Base-by-base conservation (phyloP, 257 asterid genomes). In the Dorcoceras hygrometricum region DNA sequence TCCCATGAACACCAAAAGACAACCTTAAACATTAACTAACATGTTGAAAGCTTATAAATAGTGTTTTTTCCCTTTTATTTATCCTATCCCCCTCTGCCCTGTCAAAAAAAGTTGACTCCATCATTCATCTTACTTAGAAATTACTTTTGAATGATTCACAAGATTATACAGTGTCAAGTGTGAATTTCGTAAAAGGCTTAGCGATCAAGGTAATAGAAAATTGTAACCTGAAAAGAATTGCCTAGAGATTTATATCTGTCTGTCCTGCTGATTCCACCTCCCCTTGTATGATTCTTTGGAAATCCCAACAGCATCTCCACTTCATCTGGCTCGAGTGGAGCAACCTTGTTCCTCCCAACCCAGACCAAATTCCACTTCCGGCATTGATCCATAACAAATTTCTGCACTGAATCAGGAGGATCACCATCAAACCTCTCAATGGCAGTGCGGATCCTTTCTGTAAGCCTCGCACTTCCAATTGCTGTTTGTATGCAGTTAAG, bases 281-380 rank as follows among this genome's bases (percentile, higher is more conserved):
- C 99, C 25, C 97, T 80, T 0, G 99, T 93, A 66, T 93, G 99
- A 71, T 88, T 85, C 71, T 66, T 86, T 0, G 99, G 96, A 65
- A 90, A 93, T 8, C 99, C 99, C 61, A 93, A 25, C 1, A 90
- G 65, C 82, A 82, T 79, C 60, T 93, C 99, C 18, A 93, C 74
- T 60, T 93, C 99, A 67, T 93, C 97, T 0, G 88, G 83, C 71
- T 93, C 99, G 1, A 93, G 57, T 4, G 99, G 97, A n/a, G 99
- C 97, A 22, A 80, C 79, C 60, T 90, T 93, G 68, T 90, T 82
- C 71, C 79, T 82, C 36, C 99, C 99, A 0, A 88, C 96, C 99
- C 99, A 93, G 9, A 93, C 82, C 63, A 93, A 34, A 48, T 93
- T 93, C 99, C 99, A 93, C 22, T 93, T 93, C 4, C 94, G 73